Conservation (phyloP, 1,139 yeast species). For the Blastobotrys ciferrii region DNA sequence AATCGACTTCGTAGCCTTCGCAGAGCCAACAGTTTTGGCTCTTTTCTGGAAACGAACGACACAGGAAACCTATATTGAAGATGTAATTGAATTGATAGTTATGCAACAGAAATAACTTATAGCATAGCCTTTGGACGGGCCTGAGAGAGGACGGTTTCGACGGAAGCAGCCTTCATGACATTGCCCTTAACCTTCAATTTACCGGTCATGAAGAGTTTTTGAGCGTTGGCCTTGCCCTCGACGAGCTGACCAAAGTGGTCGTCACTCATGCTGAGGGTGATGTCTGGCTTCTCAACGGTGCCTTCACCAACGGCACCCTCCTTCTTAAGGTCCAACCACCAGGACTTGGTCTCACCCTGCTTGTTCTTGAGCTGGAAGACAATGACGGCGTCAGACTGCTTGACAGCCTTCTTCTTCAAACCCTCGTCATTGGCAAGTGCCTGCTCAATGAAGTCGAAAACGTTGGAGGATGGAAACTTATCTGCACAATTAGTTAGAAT, state of each 20-base stretch:
- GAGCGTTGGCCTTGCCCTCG: conserved; percentile 78
- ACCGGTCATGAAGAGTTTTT: conserved; percentile 79
- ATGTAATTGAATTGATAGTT: too few species aligned
- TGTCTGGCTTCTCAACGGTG: conserved; percentile 54
- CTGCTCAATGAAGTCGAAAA: conserved; percentile 39
- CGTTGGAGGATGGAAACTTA: conserved; percentile 41
- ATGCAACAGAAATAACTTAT: too few species aligned
- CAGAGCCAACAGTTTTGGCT: too few species aligned
- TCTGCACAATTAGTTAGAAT: not conserved
- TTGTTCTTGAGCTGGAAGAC: conserved; percentile 69
- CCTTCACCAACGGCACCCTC: conserved; percentile 55
- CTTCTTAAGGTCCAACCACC: conserved; percentile 71
- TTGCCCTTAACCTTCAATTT: conserved; percentile 84
- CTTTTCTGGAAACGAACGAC: too few species aligned
- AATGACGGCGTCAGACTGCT: conserved; percentile 59
- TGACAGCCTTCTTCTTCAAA: conserved; percentile 36
- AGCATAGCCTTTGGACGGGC: conserved; percentile 54
- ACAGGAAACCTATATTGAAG: too few species aligned
- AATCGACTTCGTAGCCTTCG: too few species aligned
- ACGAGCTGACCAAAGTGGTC: conserved; percentile 61
- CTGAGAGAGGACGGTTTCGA: conserved; percentile 69
- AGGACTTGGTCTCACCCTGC: conserved; percentile 61
- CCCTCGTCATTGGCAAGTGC: conserved; percentile 33
- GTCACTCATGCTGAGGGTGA: conserved; percentile 64
- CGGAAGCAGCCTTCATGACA: conserved; percentile 83